Evolutionary conservation across 495 filamentous ascomycete species (phyloP), one percentile per base, ranked within the genome.

Genomic region (Xylaria scruposa): DNA sequence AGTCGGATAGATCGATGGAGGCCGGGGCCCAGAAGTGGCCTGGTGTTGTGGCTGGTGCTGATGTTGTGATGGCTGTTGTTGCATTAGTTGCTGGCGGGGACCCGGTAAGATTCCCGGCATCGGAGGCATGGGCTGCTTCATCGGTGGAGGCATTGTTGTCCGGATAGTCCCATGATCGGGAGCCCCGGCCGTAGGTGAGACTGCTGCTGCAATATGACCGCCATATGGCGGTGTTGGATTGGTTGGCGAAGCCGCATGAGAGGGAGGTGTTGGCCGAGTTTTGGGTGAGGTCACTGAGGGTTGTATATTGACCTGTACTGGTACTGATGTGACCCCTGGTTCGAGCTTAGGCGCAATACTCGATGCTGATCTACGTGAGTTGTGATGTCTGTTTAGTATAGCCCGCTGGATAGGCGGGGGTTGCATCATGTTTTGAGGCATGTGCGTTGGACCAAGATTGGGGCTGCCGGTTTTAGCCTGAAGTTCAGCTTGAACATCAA

Each of bases 401-500:
- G 92, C 88, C 71, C 92, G 86, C 71, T 94, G 92, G 68, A 94
- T 86, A 40, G 91, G 88, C 59, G 89, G 87, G 42, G 90, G 88
- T 80, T 89, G 90, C 76, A 85, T 88, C 83, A 87, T 86, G 75
- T 86, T 91, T 83, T 84, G 88, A 74, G 84, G 89, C 81, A 85
- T 83, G 76, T 86, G 87, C 71, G 85, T 90, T 78, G 85, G 91
- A 74, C 83, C 88, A 72, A 92, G 84, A 75, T 88, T 88, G 70
- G 91, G 90, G 78, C 92, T 92, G 73, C 90, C 92, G 29, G 92
- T 93, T 83, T 97, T 97, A 74, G 94, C 88, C 59, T 92, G 91
- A 72, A 99, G 87, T 81, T 99, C 96, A 58, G 95, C 93, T 82
- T 98, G 94, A 26, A 99, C 96, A 85, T 99, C 96, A 80, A 98